Conservation (phyloP, 208 protist species). For the Trypanosoma brucei region DNA sequence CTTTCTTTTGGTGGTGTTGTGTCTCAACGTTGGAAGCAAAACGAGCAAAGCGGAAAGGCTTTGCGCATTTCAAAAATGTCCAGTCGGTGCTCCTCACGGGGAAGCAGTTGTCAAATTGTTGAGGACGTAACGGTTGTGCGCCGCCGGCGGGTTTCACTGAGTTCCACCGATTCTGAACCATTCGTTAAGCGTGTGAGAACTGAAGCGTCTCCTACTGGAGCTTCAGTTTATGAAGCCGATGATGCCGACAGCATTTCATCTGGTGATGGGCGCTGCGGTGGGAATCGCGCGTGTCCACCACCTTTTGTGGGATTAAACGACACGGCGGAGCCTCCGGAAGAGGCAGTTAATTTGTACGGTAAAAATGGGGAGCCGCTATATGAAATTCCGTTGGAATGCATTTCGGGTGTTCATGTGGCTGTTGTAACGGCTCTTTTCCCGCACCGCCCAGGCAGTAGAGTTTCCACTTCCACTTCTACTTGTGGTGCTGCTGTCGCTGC, state of each 20-base stretch:
- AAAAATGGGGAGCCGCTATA: conserved; percentile 1
- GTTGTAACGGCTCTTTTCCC: conserved; percentile 29
- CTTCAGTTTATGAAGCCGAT: neutral
- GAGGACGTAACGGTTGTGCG: conserved; percentile 11
- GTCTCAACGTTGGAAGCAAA: too few species aligned
- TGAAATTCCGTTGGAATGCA: conserved; percentile 29
- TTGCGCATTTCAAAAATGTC: neutral
- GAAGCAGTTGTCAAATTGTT: conserved; percentile 5
- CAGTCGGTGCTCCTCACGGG: neutral
- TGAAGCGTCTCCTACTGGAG: conserved; percentile 7
- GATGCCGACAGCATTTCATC: neutral
- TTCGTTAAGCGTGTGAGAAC: conserved; percentile 24
- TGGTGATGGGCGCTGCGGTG: neutral
- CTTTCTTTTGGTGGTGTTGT: too few species aligned
- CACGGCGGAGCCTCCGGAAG: neutral
- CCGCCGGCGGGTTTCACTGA: conserved; percentile 59
- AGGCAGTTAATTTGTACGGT: conserved; percentile 2
- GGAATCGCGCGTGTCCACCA: conserved; percentile 5
- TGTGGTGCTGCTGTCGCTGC: too few species aligned
- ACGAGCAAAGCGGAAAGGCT: too few species aligned
- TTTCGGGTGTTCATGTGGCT: conserved; percentile 60
- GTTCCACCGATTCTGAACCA: conserved; percentile 78
- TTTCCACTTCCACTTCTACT: too few species aligned
- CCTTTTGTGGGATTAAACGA: neutral
- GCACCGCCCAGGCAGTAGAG: neutral